Evolutionary conservation across 148 eudicot species (phyloP), one percentile per base, ranked within the genome.

Genomic region (Dysphania ambrosioides): DNA sequence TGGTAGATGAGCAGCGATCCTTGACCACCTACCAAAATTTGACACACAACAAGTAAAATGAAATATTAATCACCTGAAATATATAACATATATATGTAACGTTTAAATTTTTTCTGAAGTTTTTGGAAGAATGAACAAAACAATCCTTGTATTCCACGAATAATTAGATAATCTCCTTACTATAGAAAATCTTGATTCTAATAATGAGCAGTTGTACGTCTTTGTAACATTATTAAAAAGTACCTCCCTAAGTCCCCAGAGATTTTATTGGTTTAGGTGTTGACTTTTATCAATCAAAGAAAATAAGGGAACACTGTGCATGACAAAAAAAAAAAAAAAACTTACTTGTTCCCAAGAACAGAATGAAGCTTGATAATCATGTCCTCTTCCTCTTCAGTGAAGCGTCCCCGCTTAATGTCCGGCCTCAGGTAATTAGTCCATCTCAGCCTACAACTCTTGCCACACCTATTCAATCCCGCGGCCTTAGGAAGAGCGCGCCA

Each of bases 391-490:
- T 89, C 87, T 34, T 87, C 81, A 12, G 87, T 60, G 66, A 89
- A 87, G 1, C 80, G 68, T 4, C 93, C 93, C 74, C 93, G 83
- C 75, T 86, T 87, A 61, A 89, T 87, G 70, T 83, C 89, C 0
- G 91, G 93, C 71, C 87, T 70, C 27, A 89, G 74, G 73, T 89
- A 89, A 64, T 89, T 89, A 68, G 79, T 83, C 93, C 93, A 89
- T 75, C 93, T 78, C 5, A 89, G 65, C n/a, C 93, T 76, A 55
- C 93, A 89, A 79, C 93, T 89, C 86, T 89, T 89, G 2, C 93
- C 91, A 36, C 93, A 89, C 32, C 93, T 61, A 12, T 87, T 89
- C 59, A 89, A 72, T 0, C 88, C 89, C 0, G 91, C 93, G 0
- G 59, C 78, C 83, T 76, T 86, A 2, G 93, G 86, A 19, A 89